Percentiles rank a stretch among this genome's conserved stretches.
phyloP scores from a whole-genome alignment of 805 yeast species.

The Pichia nanzhaoensis region DNA sequence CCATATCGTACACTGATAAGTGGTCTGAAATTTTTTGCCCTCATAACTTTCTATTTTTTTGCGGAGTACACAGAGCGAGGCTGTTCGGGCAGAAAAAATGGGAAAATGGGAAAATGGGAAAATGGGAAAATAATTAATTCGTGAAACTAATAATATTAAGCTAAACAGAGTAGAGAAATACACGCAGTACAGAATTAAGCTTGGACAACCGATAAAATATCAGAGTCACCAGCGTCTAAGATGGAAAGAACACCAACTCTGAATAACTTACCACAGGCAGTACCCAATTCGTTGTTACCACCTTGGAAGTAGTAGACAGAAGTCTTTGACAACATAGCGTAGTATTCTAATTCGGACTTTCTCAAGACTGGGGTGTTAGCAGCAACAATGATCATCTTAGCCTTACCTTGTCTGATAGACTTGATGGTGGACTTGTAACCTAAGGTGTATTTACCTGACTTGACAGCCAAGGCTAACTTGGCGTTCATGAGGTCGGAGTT shows the following conservation, averaged over 20 bases:
- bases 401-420: constrained; percentile 98
- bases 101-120: too few species aligned
- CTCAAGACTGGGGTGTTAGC: constrained; percentile 99
- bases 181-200: background rate
- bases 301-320: constrained; percentile 98
- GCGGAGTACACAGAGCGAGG: too few species aligned
- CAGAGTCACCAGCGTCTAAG: constrained; percentile 99
- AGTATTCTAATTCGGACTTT: constrained; percentile 99
- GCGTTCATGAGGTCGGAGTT: constrained; percentile 92
- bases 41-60: too few species aligned
- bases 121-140: background rate
- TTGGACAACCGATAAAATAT: constrained; percentile 71
- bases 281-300: constrained; percentile 99
- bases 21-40: too few species aligned
- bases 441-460: constrained; percentile 99
- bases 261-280: constrained; percentile 99
- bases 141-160: background rate
- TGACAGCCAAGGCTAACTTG: constrained; percentile 95
- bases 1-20: too few species aligned
- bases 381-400: constrained; percentile 96
- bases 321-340: constrained; percentile 99
- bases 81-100: too few species aligned
- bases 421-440: constrained; percentile 99
- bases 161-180: background rate
- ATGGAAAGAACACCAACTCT: constrained; percentile 97